Conservation (phyloP, 2,329 filamentous ascomycete genomes). For the Ophiocordyceps camponoti-rufipedis region DNA sequence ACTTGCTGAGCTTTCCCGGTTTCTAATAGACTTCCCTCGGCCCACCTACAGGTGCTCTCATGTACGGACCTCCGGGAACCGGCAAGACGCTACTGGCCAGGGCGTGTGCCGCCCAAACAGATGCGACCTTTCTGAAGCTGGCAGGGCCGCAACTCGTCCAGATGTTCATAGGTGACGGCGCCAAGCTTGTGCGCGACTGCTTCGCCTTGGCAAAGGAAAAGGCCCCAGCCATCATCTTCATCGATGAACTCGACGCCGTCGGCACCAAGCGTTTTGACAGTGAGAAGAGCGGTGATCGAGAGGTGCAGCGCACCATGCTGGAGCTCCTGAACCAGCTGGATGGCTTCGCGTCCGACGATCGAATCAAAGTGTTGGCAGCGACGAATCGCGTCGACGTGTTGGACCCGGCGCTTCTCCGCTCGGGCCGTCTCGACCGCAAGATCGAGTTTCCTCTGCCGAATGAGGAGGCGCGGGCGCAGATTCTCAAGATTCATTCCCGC, state of each 20-base stretch:
- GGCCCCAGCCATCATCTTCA: constrained; percentile 97
- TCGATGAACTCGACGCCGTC: constrained; percentile 95
- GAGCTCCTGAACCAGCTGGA: constrained; percentile 97
- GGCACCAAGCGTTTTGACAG: constrained; percentile 98
- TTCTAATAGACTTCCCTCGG: not conserved
- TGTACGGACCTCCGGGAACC: constrained; percentile 90
- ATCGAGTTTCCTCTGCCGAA: constrained; percentile 98
- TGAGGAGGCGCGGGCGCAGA: constrained; percentile 92
- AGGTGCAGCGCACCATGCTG: constrained; percentile 97
- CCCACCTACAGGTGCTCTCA: constrained; percentile 60
- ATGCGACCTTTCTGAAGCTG: constrained; percentile 96
- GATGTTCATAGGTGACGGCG: constrained; percentile 98
- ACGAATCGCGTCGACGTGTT: constrained; percentile 91
- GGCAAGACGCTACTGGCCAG: constrained; percentile 84
- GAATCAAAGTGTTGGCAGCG: constrained; percentile 88
- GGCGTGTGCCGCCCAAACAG: constrained; percentile 93
- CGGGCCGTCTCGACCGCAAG: constrained; percentile 84
- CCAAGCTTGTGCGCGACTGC: constrained; percentile 92
- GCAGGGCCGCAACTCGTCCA: constrained; percentile 94
- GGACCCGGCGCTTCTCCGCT: constrained; percentile 78
- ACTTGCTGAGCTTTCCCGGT: not conserved
- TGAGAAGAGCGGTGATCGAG: constrained; percentile 92
- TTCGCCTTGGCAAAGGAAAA: constrained; percentile 98
- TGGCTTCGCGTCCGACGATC: constrained; percentile 90
- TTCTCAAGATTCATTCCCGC: constrained; percentile 88